Base-by-base conservation (phyloP, 805 yeast genomes). In the Saturnispora zaruensis region DNA sequence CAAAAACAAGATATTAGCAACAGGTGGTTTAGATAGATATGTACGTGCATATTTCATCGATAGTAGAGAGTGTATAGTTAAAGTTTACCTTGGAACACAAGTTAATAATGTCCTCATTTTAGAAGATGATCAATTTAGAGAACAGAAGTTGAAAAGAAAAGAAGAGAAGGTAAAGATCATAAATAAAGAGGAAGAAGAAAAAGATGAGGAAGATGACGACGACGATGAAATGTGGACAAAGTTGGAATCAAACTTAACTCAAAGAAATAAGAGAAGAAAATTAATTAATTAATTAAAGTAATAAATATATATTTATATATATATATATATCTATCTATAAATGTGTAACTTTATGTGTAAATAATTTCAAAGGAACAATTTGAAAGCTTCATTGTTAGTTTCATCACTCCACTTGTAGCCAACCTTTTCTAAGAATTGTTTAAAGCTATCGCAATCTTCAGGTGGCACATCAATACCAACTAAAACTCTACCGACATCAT, bases 11-110 rank as follows among this genome's bases (percentile, higher is more conserved):
- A 61, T 83, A 26, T 59, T 90, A 6, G 81, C 81, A 2, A 73
- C 87, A 18, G 97, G 95, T 41, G 95, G 96, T 0, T 74, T 90
- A 21, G 99, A 93, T 61, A 75, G 96, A 59, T 91, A 88, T 59
- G 72, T 87, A 25, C 76, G 96, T 51, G 87, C 86, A 3, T 91
- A 77, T 65, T 84, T 88, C 53, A 62, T 80, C 4, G 68, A 67
- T 2, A 66, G 80, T 1, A 73, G 95, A 46, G 76, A 77, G 41
- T 70, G 79, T 45, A 66, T 79, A 8, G 88, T 80, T 6, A 88
- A 88, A 60, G 84, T 87, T 5, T 91, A 77, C 58, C 59, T 84
- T 25, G 95, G 95, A 2, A 77, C 87, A 5, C 88, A 86, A 61
- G 73, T 87, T 16, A 73, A 76, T 23, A 74, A 82, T 21, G 58